Percentiles rank a stretch among this genome's conserved stretches.
Evolutionary conservation across 306 rosid genomes (phyloP).

Genomic region (apple (Malus domestica)): ASM211411v1 NC_041793.1:19584001-19584500

Average conservation of each 20-base stretch:
- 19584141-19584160: constrained; percentile 28
- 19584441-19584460: background rate
- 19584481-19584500: background rate
- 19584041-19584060: constrained; percentile 29
- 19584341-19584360: background rate
- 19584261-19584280: background rate
- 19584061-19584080: constrained; percentile 22
- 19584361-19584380: background rate
- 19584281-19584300: no score
- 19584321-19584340: background rate
- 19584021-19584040: constrained; percentile 22
- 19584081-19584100: constrained; percentile 26
- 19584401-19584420: no score
- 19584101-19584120: constrained; percentile 38
- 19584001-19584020: background rate
- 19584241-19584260: background rate
- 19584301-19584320: background rate
- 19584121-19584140: constrained; percentile 27
- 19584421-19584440: background rate
- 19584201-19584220: background rate
- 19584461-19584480: background rate
- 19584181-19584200: background rate
- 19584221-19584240: background rate
- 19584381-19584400: no score
- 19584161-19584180: constrained; percentile 22